Evolutionary conservation across 129 eudicot species (phyloP).

Genomic region (Silybum marianum): DNA sequence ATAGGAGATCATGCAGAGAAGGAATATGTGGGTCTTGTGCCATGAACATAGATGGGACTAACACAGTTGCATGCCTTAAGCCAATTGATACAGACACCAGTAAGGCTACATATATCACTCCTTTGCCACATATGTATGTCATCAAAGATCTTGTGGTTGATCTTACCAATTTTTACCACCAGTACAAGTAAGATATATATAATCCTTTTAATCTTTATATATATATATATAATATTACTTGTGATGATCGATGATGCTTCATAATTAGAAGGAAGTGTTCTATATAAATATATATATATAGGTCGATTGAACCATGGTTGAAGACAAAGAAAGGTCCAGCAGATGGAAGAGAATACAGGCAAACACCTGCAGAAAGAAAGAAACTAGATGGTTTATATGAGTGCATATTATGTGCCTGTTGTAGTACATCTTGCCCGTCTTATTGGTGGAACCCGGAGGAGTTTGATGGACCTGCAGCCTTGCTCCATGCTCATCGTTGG

Average conservation of each 20-base stretch:
- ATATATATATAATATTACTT: too few species aligned
- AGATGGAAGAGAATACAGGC: constrained; percentile 67
- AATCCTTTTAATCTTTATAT: background rate
- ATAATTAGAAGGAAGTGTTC: too few species aligned
- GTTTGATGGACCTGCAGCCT: constrained; percentile 75
- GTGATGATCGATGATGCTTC: background rate
- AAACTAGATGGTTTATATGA: constrained; percentile 81
- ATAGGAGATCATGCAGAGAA: constrained; percentile 91
- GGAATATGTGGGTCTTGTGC: constrained; percentile 95
- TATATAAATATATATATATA: background rate
- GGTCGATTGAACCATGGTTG: constrained; percentile 67
- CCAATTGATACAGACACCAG: constrained; percentile 70
- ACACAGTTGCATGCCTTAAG: constrained; percentile 90
- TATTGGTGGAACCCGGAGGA: constrained; percentile 93
- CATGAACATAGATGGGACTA: constrained; percentile 84
- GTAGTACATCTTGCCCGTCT: constrained; percentile 81
- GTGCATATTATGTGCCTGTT: constrained; percentile 91
- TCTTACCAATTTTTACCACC: constrained; percentile 86
- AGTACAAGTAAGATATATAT: constrained; percentile 61
- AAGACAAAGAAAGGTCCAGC: constrained; percentile 61
- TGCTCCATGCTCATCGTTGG: constrained; percentile 82
- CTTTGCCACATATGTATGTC: constrained; percentile 86
- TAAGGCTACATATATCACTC: constrained; percentile 63
- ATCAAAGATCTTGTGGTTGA: constrained; percentile 93
- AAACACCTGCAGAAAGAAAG: constrained; percentile 55